Evolutionary conservation across 2,329 filamentous ascomycete species (phyloP).

Genomic region (Verticillium nonalfalfae): DNA sequence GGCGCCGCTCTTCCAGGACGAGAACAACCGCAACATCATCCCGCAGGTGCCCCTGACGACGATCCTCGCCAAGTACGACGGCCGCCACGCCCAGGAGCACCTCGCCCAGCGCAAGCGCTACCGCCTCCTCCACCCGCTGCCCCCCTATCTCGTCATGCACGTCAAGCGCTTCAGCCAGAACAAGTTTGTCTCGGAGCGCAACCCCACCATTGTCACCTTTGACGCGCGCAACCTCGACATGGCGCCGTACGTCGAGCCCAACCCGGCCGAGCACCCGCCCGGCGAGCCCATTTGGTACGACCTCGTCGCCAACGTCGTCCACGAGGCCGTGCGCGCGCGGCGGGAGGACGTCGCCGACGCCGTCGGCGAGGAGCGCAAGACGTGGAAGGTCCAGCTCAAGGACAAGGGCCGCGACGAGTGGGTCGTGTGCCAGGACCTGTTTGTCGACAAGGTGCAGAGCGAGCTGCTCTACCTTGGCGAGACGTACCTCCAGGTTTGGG

Average conservation of each 20-base stretch:
- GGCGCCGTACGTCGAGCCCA: conserved; percentile 85
- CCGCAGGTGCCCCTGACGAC: conserved; percentile 79
- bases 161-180: conserved; percentile 96
- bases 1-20: conserved; percentile 92
- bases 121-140: conserved; percentile 81
- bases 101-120: conserved; percentile 84
- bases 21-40: conserved; percentile 92
- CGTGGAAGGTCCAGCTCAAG: conserved; percentile 88
- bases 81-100: conserved; percentile 78
- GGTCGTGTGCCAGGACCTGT: conserved; percentile 91
- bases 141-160: conserved; percentile 87
- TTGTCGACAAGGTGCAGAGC: conserved; percentile 80
- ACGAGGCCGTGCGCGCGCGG: conserved; percentile 69
- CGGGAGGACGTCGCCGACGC: conserved; percentile 80
- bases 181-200: conserved; percentile 93
- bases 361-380: conserved; percentile 70
- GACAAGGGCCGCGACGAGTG: conserved; percentile 80
- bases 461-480: conserved; percentile 91
- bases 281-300: conserved; percentile 91
- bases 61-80: conserved; percentile 90
- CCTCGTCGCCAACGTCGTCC: conserved; percentile 89
- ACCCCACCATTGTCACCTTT: conserved; percentile 97
- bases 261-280: conserved; percentile 61
- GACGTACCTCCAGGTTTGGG: conserved; percentile 95
- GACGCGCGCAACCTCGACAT: conserved; percentile 78